Conservation (phyloP, 2,329 filamentous ascomycete genomes). For the Trichoderma asperellum region DNA sequence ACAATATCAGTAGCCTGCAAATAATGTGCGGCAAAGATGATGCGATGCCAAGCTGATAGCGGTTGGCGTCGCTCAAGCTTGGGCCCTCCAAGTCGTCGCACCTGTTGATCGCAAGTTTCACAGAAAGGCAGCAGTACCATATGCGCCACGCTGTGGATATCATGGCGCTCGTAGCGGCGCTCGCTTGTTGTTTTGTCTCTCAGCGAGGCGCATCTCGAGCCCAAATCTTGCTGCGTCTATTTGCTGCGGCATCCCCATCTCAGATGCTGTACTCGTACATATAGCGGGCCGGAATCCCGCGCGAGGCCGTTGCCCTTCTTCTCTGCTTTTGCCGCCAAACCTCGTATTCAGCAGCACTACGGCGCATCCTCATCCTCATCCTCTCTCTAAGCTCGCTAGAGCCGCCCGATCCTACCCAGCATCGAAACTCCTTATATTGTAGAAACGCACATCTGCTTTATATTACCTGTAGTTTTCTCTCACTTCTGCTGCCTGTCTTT, state of each 20-base stretch:
- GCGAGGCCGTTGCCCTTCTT: background rate
- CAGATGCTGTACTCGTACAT: conserved; percentile 15
- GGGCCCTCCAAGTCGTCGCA: conserved; percentile 10
- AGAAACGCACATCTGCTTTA: background rate
- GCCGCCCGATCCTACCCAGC: conserved; percentile 15
- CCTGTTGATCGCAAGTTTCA: conserved; percentile 8
- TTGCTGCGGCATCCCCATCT: background rate
- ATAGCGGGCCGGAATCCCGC: conserved; percentile 16
- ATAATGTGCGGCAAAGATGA: background rate
- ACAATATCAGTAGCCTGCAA: background rate
- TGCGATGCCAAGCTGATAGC: background rate
- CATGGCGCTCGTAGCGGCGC: conserved; percentile 6
- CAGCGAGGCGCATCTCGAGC: conserved; percentile 7
- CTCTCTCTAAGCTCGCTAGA: conserved; percentile 1
- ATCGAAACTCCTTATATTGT: background rate
- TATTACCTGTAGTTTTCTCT: background rate
- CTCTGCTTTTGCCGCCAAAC: conserved; percentile 18
- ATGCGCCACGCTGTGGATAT: background rate
- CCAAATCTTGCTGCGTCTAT: conserved; percentile 5
- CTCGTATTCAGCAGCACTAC: conserved; percentile 26
- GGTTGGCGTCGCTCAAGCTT: background rate
- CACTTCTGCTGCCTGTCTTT: background rate
- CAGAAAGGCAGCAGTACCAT: background rate
- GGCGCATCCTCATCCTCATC: conserved; percentile 10
- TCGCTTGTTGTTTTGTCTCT: conserved; percentile 17